Evolutionary conservation across 176 grass and related monocot genomes (phyloP), one percentile per base, ranked within the genome.

Genomic region (Raddia guianensis): DNA sequence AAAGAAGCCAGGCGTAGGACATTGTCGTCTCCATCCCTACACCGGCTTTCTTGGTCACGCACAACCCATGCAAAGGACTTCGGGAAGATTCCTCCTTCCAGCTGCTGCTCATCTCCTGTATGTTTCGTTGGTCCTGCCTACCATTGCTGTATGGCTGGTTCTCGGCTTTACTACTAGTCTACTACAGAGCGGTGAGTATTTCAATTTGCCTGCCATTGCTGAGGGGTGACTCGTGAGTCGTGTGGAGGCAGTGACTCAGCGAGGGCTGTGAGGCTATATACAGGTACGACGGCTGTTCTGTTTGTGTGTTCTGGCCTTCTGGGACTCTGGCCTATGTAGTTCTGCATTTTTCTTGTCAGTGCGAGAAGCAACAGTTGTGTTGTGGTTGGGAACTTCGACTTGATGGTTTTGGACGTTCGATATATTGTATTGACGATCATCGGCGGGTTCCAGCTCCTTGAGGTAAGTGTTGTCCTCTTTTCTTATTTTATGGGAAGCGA

Each of bases 1-100:
- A 59, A 87, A 42, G 49, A 9, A 83, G 59, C 50, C 58, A 78
- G 42, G 80, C 80, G 78, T 83, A 83, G 27, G 86, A 83, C 86
- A 57, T 37, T 87, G 86, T 58, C 9, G 66, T 58, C 66, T 82
- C 49, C 43, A 57, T 56, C 66, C 58, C 73, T 40, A 19, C 2
- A 73, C 67, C 43, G 80, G 74, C 74, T 55, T 62, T 20, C 34
- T 49, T 77, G 73, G 54, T 71, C 35, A 20, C 44, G 46, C 54
- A 43, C 42, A 50, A 19, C 47, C 37, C 72, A 62, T 55, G 78
- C 34, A 70, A 69, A 42, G 12, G 50, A 68, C 34, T 79, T 14
- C 1, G 48, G 77, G 63, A 69, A 47, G 72, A 11, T 76, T 70
- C 72, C 79, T 55, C 47, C 72, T 66, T 45, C 52, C 73, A 62